phyloP scores from a whole-genome alignment of 352 stramenopile species.

The Phytophthora boehmeriae region DNA sequence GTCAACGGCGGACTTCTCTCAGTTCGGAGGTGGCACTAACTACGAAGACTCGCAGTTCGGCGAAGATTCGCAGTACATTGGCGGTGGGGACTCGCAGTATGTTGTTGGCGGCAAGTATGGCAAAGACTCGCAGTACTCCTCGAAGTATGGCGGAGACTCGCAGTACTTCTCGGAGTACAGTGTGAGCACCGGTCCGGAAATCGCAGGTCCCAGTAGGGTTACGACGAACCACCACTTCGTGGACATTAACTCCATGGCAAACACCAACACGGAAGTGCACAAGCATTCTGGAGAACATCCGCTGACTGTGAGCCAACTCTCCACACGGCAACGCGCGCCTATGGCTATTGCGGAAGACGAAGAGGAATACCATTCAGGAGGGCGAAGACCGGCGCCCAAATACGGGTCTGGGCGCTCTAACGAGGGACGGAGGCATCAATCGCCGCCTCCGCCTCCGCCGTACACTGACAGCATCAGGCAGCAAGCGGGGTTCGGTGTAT shows the following conservation, averaged over 20 bases:
- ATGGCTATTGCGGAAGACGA: constrained; percentile 19
- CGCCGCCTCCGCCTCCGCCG: background rate
- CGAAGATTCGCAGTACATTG: constrained; percentile 12
- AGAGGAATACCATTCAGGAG: constrained; percentile 16
- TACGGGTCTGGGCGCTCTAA: background rate
- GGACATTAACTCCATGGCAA: constrained; percentile 26
- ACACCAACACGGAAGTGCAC: constrained; percentile 19
- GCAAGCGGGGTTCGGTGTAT: constrained; percentile 21
- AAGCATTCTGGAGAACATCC: constrained; percentile 19
- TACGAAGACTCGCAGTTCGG: constrained; percentile 37
- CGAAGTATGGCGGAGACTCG: constrained; percentile 21
- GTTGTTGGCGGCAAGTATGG: constrained; percentile 14
- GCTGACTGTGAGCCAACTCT: constrained; percentile 35
- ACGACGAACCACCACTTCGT: constrained; percentile 25
- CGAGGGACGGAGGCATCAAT: background rate
- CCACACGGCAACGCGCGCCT: constrained; percentile 3
- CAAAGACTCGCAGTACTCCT: constrained; percentile 39
- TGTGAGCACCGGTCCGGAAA: constrained; percentile 28
- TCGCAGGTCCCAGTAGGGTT: constrained; percentile 7
- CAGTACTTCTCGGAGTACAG: constrained; percentile 45
- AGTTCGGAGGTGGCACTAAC: constrained; percentile 12
- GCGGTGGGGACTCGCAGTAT: constrained; percentile 38
- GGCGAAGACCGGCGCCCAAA: constrained; percentile 4
- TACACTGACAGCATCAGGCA: background rate
- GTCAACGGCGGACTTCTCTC: constrained; percentile 40